Base-by-base conservation (phyloP, 1,139 yeast genomes). In the Eremothecium sinecaudum region DNA sequence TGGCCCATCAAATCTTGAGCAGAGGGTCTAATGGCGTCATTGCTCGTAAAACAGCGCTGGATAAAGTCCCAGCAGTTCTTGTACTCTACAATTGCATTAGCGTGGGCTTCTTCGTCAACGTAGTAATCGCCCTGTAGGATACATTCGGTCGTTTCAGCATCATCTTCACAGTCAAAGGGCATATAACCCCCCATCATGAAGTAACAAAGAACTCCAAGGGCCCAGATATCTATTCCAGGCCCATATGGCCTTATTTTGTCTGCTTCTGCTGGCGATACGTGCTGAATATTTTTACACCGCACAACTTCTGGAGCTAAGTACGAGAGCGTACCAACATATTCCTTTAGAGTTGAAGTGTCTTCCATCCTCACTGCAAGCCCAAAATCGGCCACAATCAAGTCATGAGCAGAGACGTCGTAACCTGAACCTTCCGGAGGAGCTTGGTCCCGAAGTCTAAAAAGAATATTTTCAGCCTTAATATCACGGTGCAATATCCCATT, bases 401-500 rank as follows among this genome's bases (percentile, higher is more conserved):
- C 73, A 28, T 68, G 67, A 26, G 68, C 62, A 13, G 44, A 35
- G 11, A 48, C 29, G 38, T 53, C 58, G 33, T 50, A 52, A 14
- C 40, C 29, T 16, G 42, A 37, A 12, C 41, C 35, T 21, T 31
- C 32, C 13, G 32, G 39, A 15, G 31, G 24, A 3, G 37, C 30
- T 16, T 39, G 39, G 21, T 36, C 33, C 21, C 58, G 53, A 28
- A 46, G 35, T 34, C 62, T 44, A 48, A 84, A 69, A 36, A 86
- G 62, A 38, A 86, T 71, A 48, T 86, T 86, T 51, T 86, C 96
- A 0, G 95, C 94, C 58, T 86, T 86, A 41, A 86, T 66, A 54
- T 86, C 96, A 36, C 96, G 68, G 55, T 86, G 96, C 10, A 84
- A 81, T 31, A 84, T 74, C 33, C 76, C 75, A 44, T 79, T 76